Percentiles rank a stretch among this genome's conserved stretches.
Conservation (phyloP, 768 basidiomycete genomes). For the Guyanaporus albipodus region DNA sequence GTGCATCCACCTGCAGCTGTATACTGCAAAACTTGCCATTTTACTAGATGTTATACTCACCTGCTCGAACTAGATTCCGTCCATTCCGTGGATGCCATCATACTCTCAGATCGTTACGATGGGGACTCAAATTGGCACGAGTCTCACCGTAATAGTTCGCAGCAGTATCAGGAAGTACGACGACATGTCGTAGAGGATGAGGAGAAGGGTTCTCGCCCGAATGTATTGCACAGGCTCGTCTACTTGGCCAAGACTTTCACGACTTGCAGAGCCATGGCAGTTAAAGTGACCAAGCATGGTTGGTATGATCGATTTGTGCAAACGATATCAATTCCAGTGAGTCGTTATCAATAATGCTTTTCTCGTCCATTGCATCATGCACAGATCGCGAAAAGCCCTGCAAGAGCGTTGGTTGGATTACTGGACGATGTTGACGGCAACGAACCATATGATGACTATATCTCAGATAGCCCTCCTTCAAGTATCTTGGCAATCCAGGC, state of each 20-base stretch:
- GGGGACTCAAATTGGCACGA: constrained; percentile 34
- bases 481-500: neutral
- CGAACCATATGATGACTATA: constrained; percentile 1
- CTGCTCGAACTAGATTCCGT: constrained; percentile 30
- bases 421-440: constrained; percentile 8
- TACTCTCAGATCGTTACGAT: constrained; percentile 15
- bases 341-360: neutral
- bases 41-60: constrained; percentile 35
- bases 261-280: constrained; percentile 45
- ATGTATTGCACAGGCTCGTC: constrained; percentile 36
- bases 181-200: constrained; percentile 29
- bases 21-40: constrained; percentile 37
- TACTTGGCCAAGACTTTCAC: constrained; percentile 46
- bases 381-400: constrained; percentile 19
- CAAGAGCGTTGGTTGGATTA: constrained; percentile 11
- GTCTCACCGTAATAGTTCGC: constrained; percentile 23
- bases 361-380: neutral
- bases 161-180: constrained; percentile 13
- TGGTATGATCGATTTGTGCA: constrained; percentile 55
- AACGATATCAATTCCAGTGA: constrained; percentile 22
- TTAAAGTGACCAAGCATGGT: constrained; percentile 40
- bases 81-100: constrained; percentile 37
- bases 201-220: constrained; percentile 34
- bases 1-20: constrained; percentile 21
- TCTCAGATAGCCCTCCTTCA: neutral